Percentiles rank a stretch among this genome's conserved stretches.
phyloP scores from a whole-genome alignment of 352 stramenopile species.

The Pythium myriotylum region DNA sequence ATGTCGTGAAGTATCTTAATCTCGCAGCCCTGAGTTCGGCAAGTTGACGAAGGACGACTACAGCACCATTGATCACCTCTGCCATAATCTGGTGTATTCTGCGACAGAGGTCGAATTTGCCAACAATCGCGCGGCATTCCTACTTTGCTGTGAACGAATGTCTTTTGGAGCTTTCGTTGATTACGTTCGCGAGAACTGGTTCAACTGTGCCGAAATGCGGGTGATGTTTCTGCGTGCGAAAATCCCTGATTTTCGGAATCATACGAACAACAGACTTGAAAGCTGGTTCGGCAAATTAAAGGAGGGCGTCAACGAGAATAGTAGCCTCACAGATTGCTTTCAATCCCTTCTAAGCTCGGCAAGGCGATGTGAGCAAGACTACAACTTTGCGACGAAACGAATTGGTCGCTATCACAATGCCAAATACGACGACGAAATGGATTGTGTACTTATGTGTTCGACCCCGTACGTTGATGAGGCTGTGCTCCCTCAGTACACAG shows the following conservation, averaged over 20 bases:
- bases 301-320: neutral
- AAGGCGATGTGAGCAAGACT: neutral
- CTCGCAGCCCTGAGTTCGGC: neutral
- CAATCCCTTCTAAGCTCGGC: neutral
- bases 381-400: conserved; percentile 12
- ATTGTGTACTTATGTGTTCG: no score
- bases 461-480: no score
- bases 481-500: no score
- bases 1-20: conserved; percentile 20
- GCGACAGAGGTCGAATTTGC: conserved; percentile 7
- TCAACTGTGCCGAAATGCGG: conserved; percentile 27
- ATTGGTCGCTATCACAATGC: conserved; percentile 18
- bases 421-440: no score
- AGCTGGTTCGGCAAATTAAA: conserved; percentile 38
- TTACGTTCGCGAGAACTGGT: conserved; percentile 34
- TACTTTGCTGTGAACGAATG: neutral
- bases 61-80: neutral
- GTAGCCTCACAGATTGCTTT: neutral
- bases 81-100: conserved; percentile 28
- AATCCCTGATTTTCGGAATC: conserved; percentile 29
- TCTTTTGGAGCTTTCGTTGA: conserved; percentile 13
- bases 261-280: conserved; percentile 39
- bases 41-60: conserved; percentile 18
- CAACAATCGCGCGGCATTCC: neutral
- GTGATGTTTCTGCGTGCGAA: conserved; percentile 19